A percentile compares a stretch with the other conserved stretches of the same genome.
Evolutionary conservation across 2,329 filamentous ascomycete genomes (phyloP).

Genomic region (Clarireedia sp.): DNA sequence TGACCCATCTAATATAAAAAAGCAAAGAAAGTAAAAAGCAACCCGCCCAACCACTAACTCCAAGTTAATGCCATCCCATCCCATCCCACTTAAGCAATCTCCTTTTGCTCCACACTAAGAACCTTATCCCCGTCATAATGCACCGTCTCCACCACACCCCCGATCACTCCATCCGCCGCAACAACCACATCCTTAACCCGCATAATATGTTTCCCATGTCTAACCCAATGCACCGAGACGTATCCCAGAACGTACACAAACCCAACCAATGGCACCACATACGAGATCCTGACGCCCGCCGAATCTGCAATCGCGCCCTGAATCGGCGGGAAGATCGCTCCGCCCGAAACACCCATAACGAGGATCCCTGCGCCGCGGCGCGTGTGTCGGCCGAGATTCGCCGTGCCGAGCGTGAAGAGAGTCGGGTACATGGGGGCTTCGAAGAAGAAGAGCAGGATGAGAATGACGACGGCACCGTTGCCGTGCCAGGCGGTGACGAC

Average conservation of each 20-base stretch:
- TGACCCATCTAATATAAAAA: too few relatives aligned
- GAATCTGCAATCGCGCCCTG: conserved; percentile 58
- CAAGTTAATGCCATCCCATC: too few relatives aligned
- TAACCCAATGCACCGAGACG: conserved; percentile 28
- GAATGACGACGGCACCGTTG: conserved; percentile 48
- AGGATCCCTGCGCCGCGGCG: conserved; percentile 69
- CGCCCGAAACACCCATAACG: conserved; percentile 62
- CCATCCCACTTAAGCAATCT: too few relatives aligned
- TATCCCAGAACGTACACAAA: conserved; percentile 34
- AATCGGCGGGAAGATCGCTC: conserved; percentile 65
- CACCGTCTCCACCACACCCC: conserved; percentile 15
- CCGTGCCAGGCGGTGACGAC: conserved; percentile 22
- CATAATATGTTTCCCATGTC: conserved; percentile 28
- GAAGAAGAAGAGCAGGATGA: conserved; percentile 68
- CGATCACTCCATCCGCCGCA: conserved; percentile 20
- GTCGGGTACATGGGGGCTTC: conserved; percentile 76
- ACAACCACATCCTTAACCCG: conserved; percentile 26
- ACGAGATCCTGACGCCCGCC: conserved; percentile 34
- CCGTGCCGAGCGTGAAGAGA: conserved; percentile 69
- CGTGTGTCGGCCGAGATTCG: conserved; percentile 66
- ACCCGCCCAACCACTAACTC: too few relatives aligned
- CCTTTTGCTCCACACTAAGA: too few relatives aligned
- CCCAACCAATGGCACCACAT: conserved; percentile 36
- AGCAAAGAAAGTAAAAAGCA: too few relatives aligned
- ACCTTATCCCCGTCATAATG: conserved; percentile 14